Base-by-base conservation (phyloP, 768 basidiomycete species). In the Mycena rebaudengoi region DNA sequence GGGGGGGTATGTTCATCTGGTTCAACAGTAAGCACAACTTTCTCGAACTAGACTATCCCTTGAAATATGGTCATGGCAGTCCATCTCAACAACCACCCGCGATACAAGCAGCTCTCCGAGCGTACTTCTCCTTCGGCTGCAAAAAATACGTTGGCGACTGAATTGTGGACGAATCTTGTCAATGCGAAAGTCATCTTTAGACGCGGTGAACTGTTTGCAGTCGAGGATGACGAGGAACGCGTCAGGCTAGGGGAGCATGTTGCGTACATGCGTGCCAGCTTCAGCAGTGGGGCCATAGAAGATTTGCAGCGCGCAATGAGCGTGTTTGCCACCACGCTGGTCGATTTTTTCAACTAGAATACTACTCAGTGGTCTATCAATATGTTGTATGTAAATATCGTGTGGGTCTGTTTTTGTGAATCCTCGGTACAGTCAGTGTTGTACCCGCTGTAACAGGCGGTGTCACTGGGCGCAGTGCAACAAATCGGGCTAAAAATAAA, bases 1-100 rank as follows among this genome's bases (percentile, higher is more conserved):
- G 66, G 33, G 66, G 66, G 5, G 66, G 66, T 6, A 68, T 68
- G 66, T 68, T 68, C 44, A 61, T 68, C 18, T 68, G 66, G 66
- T 64, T 68, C 54, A 46, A 60, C 44, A 64, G 64, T 65, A 51
- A 3, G 63, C 11, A 18, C 14, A 16, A 10, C 18, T n/a, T 7
- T n/a, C 18, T 43, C 23, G 35, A 18, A 37, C 11, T 37, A 37
- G 35, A 37, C n/a, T 37, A 37, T 37, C 35, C 10, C 18, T 37
- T 37, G 46, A 29, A 39, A 40, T 45, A 18, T 41, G 59, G 6
- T 13, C 37, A 25, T 16, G 16, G 21, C 40, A 65, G 64, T 68
- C 18, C 66, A 68, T 46, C 32, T 68, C 2, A 62, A 68, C 62
- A 68, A 68, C 48, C 66, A 68, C 44, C 66, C 66, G 33, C 58